Conservation (phyloP, 768 basidiomycete species). For the Pleurotus citrinopileatus region DNA sequence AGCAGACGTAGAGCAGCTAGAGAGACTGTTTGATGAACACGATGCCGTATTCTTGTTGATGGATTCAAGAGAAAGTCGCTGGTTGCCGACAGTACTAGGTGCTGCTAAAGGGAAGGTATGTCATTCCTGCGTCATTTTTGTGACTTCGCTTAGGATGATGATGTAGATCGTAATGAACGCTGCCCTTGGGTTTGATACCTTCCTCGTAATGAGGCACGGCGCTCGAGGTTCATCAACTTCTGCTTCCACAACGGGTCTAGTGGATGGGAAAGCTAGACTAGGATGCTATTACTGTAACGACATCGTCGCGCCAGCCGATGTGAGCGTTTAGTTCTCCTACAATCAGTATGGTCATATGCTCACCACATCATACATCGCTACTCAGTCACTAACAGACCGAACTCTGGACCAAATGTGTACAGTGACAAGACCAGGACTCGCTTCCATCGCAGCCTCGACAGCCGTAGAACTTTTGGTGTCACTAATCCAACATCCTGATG, state of each 20-base stretch:
- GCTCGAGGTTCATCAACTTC: slow-evolving; percentile 41
- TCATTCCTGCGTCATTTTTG: background rate
- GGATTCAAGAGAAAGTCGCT: slow-evolving; percentile 97
- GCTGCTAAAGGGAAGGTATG: slow-evolving; percentile 81
- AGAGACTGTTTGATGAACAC: slow-evolving; percentile 76
- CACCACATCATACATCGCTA: background rate
- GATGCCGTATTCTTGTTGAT: slow-evolving; percentile 92
- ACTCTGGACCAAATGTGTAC: slow-evolving; percentile 99
- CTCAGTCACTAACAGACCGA: slow-evolving; percentile 67
- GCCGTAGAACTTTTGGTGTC: slow-evolving; percentile 93
- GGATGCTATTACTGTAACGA: slow-evolving; percentile 99
- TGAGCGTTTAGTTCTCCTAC: slow-evolving; percentile 33
- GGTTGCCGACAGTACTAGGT: slow-evolving; percentile 91
- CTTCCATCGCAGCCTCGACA: slow-evolving; percentile 86
- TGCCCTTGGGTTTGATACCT: slow-evolving; percentile 94
- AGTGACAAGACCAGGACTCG: slow-evolving; percentile 92
- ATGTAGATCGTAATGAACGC: slow-evolving; percentile 87
- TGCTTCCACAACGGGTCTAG: slow-evolving; percentile 13
- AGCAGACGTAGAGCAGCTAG: slow-evolving; percentile 70
- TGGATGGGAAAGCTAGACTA: slow-evolving; percentile 37
- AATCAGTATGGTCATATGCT: no score
- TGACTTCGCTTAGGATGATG: background rate
- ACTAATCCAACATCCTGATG: slow-evolving; percentile 83
- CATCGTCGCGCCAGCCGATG: slow-evolving; percentile 93
- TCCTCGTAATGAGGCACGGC: slow-evolving; percentile 96